Conservation (phyloP, 805 yeast species). For the Kluyveromyces starmeri region DNA sequence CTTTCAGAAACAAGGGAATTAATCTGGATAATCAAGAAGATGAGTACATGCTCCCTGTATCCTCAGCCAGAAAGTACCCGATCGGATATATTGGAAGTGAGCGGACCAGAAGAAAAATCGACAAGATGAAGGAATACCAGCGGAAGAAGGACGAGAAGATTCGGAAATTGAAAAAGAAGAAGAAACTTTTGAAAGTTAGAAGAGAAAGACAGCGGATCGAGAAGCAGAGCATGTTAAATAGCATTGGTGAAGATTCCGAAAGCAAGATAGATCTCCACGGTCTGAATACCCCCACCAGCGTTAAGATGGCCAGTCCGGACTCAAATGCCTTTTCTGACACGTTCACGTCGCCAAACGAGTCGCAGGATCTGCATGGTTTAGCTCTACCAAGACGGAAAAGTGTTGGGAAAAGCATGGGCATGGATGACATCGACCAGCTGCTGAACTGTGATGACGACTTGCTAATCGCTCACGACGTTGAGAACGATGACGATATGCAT, state of each 20-base stretch:
- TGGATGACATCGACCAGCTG: slow-evolving; percentile 26
- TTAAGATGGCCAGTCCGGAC: slow-evolving; percentile 3
- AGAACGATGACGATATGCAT: slow-evolving; percentile 16
- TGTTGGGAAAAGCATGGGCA: slow-evolving; percentile 23
- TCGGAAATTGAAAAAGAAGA: slow-evolving; percentile 27
- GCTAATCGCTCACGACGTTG: slow-evolving; percentile 6
- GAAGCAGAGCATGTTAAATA: slow-evolving; percentile 12
- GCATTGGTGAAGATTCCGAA: slow-evolving; percentile 4
- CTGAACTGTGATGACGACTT: slow-evolving; percentile 10
- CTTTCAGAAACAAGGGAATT: slow-evolving; percentile 76
- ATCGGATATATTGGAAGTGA: slow-evolving; percentile 30
- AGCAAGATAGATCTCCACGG: neutral
- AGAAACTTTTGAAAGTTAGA: slow-evolving; percentile 24
- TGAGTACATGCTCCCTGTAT: slow-evolving; percentile 24
- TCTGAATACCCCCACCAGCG: slow-evolving; percentile 2
- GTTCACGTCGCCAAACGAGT: neutral
- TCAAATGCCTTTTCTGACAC: slow-evolving; percentile 2
- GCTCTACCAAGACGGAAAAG: slow-evolving; percentile 14
- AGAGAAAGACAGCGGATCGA: slow-evolving; percentile 26
- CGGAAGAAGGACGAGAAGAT: slow-evolving; percentile 28
- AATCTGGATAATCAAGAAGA: slow-evolving; percentile 25
- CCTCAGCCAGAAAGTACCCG: slow-evolving; percentile 26
- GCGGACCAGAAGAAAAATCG: slow-evolving; percentile 28
- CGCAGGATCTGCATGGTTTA: slow-evolving; percentile 2
- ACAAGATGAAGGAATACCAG: slow-evolving; percentile 28